Base-by-base conservation (phyloP, 345 rosid species). In the Sisymbrium altissimum region DNA sequence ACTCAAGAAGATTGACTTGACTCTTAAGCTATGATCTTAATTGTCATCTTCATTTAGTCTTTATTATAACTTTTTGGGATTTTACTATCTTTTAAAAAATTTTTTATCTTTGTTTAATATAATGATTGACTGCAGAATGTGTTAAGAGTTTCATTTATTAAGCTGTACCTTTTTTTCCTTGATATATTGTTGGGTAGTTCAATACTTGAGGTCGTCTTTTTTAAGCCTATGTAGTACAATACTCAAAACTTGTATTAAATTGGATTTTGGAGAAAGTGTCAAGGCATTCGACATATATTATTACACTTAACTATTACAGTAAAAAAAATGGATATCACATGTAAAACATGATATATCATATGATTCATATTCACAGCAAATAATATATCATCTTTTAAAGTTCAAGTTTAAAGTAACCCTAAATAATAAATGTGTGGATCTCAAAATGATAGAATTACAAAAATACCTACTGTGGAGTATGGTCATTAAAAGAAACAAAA, bases 1-100 rank as follows among this genome's bases (percentile, higher is more conserved):
- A 64, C 71, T 89, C 76, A 86, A 84, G 54, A 86, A 90, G 81
- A 81, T 93, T 77, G 98, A 93, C 80, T 80, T 93, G 86, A 90
- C 97, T 59, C 95, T 93, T 79, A 93, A 90, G 88, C 97, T 93
- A 74, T 93, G 72, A 86, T 33, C 81, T 71, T 55, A 14, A n/a
- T 30, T 27, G 15, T 52, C 4, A 38, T 48, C 36, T 36, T 30
- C 38, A 29, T 58, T 58, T 39, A 38, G 33, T 39, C 18, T 55
- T 55, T 52, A 27, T 21, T 54, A 49, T n/a, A n/a, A 54, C 38
- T 17, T 59, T 52, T 71, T 43, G 3, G 5, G 36, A 12, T 40
- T 72, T 62, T 45, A 46, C 32, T 12, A 30, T 19, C 32, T 43
- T 70, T 46, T 77, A 3, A 56, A n/a, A n/a, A n/a, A n/a, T n/a